phyloP scores from a whole-genome alignment of 2,329 filamentous ascomycete species.

The Pseudocercospora fuligena region DNA sequence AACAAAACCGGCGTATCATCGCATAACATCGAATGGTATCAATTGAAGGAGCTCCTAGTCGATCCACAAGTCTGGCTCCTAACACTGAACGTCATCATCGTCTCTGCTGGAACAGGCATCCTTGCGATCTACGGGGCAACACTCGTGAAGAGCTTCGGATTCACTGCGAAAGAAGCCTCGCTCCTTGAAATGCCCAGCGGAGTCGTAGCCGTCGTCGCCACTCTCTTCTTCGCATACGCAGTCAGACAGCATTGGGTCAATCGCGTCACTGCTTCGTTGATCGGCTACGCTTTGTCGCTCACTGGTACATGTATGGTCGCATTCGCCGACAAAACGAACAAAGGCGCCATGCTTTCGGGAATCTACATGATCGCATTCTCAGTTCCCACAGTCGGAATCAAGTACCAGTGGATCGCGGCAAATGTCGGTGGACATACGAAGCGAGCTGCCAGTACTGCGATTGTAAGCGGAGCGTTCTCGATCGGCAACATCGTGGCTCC shows the following conservation, averaged over 20 bases:
- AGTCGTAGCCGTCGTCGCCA: conserved; percentile 49
- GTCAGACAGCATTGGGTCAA: conserved; percentile 31
- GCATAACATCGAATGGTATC: conserved; percentile 52
- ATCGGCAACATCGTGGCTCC: conserved; percentile 50
- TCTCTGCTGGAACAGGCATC: conserved; percentile 47
- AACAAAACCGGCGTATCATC: conserved; percentile 47
- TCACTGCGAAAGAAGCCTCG: conserved; percentile 36
- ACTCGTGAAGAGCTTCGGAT: conserved; percentile 40
- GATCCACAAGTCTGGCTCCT: conserved; percentile 58
- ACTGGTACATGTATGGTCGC: conserved; percentile 36
- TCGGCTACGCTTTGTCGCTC: conserved; percentile 23
- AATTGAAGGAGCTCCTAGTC: conserved; percentile 60
- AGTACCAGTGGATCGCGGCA: conserved; percentile 40
- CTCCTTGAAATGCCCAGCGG: conserved; percentile 63
- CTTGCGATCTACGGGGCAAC: conserved; percentile 44
- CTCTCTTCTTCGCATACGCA: conserved; percentile 14
- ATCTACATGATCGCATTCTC: conserved; percentile 47
- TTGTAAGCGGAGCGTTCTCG: conserved; percentile 42
- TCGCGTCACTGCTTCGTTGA: conserved; percentile 32
- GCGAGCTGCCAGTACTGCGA: conserved; percentile 60
- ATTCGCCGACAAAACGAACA: conserved; percentile 44
- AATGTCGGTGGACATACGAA: conserved; percentile 77
- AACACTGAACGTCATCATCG: conserved; percentile 32
- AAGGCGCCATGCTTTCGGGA: conserved; percentile 48
- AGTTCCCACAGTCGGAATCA: conserved; percentile 28